Percentiles rank a stretch among this genome's conserved stretches.
Conservation (phyloP, 306 rosid genomes). For the Coriaria nepalensis region DNA sequence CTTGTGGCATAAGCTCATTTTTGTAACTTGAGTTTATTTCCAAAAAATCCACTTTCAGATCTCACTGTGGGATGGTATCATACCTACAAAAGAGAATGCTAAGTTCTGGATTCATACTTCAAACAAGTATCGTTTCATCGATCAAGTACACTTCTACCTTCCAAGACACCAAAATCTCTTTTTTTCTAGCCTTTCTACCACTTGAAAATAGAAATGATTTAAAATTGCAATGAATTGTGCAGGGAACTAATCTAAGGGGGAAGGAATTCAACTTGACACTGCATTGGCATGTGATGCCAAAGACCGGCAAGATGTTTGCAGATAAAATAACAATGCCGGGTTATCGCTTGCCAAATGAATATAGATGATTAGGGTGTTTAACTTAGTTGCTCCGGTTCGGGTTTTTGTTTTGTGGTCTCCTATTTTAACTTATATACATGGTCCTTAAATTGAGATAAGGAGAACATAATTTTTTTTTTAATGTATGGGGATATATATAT, state of each 20-base stretch:
- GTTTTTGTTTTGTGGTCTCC: too few species aligned
- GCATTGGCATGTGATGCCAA: slow-evolving; percentile 83
- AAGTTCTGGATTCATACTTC: slow-evolving; percentile 54
- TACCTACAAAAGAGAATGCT: slow-evolving; percentile 55
- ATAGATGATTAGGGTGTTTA: slow-evolving; percentile 20
- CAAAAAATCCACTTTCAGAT: slow-evolving; percentile 27
- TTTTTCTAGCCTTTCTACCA: background rate
- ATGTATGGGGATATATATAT: too few species aligned
- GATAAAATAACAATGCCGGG: slow-evolving; percentile 50
- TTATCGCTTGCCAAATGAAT: slow-evolving; percentile 44
- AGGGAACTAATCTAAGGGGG: slow-evolving; percentile 65
- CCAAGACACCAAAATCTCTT: too few species aligned
- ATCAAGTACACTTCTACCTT: slow-evolving; percentile 28
- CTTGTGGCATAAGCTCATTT: background rate
- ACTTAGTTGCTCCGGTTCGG: background rate
- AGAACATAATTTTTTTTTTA: too few species aligned
- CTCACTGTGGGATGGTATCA: slow-evolving; percentile 66
- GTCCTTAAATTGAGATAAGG: too few species aligned
- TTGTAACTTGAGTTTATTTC: background rate
- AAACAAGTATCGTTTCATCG: slow-evolving; percentile 55
- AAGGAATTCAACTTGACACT: slow-evolving; percentile 55
- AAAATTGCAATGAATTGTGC: background rate
- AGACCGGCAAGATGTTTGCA: slow-evolving; percentile 60
- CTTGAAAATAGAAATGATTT: background rate
- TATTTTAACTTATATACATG: too few species aligned